These are phyloP conservation scores for Plenodomus lindquistii DNA, from an alignment of 2,329 filamentous ascomycete genomes.

Conservation along the genomic window DNA sequence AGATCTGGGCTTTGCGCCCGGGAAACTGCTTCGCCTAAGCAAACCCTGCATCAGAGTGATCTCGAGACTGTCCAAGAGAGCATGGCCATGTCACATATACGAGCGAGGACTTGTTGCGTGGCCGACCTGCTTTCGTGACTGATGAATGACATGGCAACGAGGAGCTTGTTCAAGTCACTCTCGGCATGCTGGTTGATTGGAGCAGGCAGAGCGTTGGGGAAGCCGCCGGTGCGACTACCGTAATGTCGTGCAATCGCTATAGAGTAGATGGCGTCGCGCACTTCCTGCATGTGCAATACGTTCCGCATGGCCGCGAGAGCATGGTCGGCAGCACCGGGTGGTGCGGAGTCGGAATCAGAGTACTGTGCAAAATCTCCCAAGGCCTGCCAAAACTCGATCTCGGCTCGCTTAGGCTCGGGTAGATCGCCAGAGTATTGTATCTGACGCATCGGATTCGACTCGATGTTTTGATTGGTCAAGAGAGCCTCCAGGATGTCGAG, in stretches of 20 bases:
- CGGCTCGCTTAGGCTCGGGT: conserved; percentile 46
- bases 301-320: conserved; percentile 68
- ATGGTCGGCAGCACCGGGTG: conserved; percentile 65
- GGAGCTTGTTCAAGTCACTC: conserved; percentile 49
- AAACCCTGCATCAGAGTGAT: background rate
- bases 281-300: conserved; percentile 78
- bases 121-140: conserved; percentile 51
- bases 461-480: conserved; percentile 70
- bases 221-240: conserved; percentile 60
- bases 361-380: conserved; percentile 73
- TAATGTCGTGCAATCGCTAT: conserved; percentile 79
- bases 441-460: conserved; percentile 60
- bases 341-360: conserved; percentile 62
- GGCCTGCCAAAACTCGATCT: conserved; percentile 81
- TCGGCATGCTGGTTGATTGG: conserved; percentile 35
- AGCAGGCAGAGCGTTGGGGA: conserved; percentile 46
- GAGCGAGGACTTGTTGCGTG: conserved; percentile 53
- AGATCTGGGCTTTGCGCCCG: background rate
- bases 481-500: conserved; percentile 77
- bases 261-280: conserved; percentile 87
- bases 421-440: conserved; percentile 52
- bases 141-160: conserved; percentile 54
- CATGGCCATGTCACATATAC: conserved; percentile 55
- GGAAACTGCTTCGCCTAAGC: background rate
- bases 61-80: conserved; percentile 48